Evolutionary conservation across 2,329 filamentous ascomycete species (phyloP).

Genomic region (Emmonsiellopsis sp.): DNA sequence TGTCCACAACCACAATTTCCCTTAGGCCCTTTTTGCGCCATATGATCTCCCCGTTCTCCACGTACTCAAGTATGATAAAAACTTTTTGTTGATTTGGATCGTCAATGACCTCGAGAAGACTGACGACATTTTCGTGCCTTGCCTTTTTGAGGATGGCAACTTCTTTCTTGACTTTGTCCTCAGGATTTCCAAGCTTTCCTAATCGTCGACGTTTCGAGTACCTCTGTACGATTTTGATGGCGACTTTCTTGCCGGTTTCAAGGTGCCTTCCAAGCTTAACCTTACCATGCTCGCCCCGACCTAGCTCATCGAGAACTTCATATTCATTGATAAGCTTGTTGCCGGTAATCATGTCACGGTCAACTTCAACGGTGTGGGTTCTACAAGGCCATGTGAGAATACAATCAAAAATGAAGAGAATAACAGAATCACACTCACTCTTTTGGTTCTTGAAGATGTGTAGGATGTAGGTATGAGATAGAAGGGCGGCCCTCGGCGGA

Average conservation of each 20-base stretch:
- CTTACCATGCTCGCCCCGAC: slow-evolving; percentile 92
- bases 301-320: slow-evolving; percentile 92
- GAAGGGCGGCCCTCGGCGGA: slow-evolving; percentile 32
- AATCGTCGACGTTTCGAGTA: slow-evolving; percentile 88
- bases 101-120: slow-evolving; percentile 91
- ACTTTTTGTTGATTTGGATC: slow-evolving; percentile 95
- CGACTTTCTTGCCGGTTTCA: slow-evolving; percentile 67
- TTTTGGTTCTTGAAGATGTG: slow-evolving; percentile 65
- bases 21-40: slow-evolving; percentile 86
- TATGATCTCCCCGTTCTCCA: slow-evolving; percentile 85
- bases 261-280: slow-evolving; percentile 88
- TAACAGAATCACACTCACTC: slow-evolving; percentile 48
- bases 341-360: slow-evolving; percentile 78
- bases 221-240: slow-evolving; percentile 96
- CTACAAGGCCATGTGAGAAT: slow-evolving; percentile 31
- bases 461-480: slow-evolving; percentile 59
- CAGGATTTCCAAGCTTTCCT: slow-evolving; percentile 61
- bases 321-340: slow-evolving; percentile 98
- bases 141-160: slow-evolving; percentile 98
- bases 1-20: slow-evolving; percentile 75
- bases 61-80: slow-evolving; percentile 93
- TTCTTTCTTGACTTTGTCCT: slow-evolving; percentile 77
- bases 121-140: slow-evolving; percentile 92
- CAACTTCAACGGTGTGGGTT: slow-evolving; percentile 84
- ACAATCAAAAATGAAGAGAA: slow-evolving; percentile 1